phyloP scores from a whole-genome alignment of 306 rosid species.

The Acacia acuminata region DNA sequence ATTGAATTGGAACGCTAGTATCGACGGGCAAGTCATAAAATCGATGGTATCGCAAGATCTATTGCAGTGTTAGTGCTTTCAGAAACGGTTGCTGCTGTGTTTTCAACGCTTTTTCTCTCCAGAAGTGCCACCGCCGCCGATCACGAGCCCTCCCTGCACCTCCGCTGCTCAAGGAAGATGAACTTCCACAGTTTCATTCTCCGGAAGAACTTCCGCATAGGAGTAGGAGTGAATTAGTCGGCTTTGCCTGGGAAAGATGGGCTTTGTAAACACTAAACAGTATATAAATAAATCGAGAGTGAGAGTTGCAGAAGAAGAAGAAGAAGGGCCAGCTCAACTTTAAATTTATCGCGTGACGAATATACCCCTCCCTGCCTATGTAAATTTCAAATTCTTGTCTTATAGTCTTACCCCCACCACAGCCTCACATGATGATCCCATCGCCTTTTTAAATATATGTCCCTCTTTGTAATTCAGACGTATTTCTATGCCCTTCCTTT shows the following conservation, averaged over 20 bases:
- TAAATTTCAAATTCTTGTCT: background rate
- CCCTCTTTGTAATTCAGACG: background rate
- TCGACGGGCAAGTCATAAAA: too few species aligned
- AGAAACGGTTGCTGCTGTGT: too few species aligned
- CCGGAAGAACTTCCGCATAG: background rate
- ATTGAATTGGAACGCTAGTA: too few species aligned
- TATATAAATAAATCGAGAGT: background rate
- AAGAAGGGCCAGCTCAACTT: conserved; percentile 29
- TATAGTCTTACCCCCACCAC: background rate
- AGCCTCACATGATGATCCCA: background rate
- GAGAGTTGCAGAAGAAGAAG: background rate
- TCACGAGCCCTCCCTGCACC: too few species aligned
- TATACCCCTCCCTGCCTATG: conserved; percentile 27
- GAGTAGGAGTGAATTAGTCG: conserved; percentile 35
- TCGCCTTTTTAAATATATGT: too few species aligned
- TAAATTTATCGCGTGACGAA: conserved; percentile 22
- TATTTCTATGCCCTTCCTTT: background rate
- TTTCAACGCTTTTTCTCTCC: too few species aligned
- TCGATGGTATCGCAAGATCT: too few species aligned
- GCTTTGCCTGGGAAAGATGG: conserved; percentile 43
- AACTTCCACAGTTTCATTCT: too few species aligned
- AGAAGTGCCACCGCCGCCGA: too few species aligned
- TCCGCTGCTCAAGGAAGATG: too few species aligned
- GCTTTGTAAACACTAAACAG: background rate
- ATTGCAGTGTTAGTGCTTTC: too few species aligned